These are phyloP conservation scores for Xylariaceae sp. DNA, from an alignment of 2,329 filamentous ascomycete species.

Conservation along the genomic window DNA sequence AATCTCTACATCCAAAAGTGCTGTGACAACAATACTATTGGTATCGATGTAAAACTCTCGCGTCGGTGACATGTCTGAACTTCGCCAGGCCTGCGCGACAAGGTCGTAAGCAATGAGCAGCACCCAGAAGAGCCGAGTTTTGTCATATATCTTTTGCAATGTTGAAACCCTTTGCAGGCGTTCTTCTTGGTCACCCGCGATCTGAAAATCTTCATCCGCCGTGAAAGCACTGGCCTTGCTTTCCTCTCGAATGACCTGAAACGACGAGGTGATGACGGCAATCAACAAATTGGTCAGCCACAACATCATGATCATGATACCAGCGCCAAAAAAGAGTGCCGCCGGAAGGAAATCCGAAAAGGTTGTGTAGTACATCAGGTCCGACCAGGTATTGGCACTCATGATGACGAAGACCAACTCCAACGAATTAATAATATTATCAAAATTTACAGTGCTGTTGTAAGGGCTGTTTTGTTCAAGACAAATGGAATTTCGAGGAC, in stretches of 20 bases:
- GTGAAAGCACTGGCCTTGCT: conserved; percentile 94
- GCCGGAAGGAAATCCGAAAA: conserved; percentile 88
- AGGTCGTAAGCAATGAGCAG: conserved; percentile 77
- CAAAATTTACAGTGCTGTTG: conserved; percentile 87
- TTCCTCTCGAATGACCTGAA: conserved; percentile 97
- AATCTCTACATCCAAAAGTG: conserved; percentile 81
- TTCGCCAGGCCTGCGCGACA: conserved; percentile 77
- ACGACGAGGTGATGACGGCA: conserved; percentile 96
- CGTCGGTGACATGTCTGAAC: conserved; percentile 68
- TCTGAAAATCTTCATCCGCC: conserved; percentile 60
- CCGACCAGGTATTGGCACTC: conserved; percentile 95
- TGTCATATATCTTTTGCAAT: conserved; percentile 74
- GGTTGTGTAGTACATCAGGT: conserved; percentile 91
- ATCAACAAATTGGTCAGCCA: conserved; percentile 96
- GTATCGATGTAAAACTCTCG: conserved; percentile 68
- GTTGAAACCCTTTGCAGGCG: conserved; percentile 45
- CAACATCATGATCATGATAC: conserved; percentile 88
- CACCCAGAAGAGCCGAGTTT: conserved; percentile 78
- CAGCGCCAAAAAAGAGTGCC: conserved; percentile 73
- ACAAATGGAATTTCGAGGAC: conserved; percentile 81
- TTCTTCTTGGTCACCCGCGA: conserved; percentile 43
- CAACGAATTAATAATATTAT: conserved; percentile 89
- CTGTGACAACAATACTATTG: conserved; percentile 75
- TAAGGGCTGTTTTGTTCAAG: conserved; percentile 78
- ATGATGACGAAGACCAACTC: conserved; percentile 98